Evolutionary conservation across 2,329 filamentous ascomycete genomes (phyloP).

Genomic region (Phyllosticta citribraziliensis): DNA sequence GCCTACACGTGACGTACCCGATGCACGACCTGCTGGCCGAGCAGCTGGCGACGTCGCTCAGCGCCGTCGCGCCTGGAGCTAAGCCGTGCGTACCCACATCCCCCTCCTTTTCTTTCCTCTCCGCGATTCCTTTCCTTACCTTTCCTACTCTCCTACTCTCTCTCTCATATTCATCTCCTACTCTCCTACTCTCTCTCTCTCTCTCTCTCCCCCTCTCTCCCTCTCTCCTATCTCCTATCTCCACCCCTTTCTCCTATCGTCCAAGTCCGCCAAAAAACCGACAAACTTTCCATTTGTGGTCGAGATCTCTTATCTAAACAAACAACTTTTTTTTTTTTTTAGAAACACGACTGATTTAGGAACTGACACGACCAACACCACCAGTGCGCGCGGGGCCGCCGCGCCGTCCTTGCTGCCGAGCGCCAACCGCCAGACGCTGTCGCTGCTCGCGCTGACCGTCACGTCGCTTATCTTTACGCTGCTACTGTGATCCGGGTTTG

Average conservation of each 20-base stretch:
- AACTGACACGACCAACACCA: not conserved
- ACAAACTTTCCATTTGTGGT: not conserved
- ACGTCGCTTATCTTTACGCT: not conserved
- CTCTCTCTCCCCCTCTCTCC: not conserved
- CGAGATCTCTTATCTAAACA: not conserved
- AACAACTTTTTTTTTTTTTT: not conserved
- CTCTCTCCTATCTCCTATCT: not conserved
- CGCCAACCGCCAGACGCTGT: not conserved
- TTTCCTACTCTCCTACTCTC: not conserved
- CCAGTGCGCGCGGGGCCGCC: not conserved
- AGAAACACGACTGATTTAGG: not conserved
- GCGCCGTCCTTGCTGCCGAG: not conserved
- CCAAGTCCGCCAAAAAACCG: not conserved
- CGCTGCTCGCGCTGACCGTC: not conserved
- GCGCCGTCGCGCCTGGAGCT: not conserved
- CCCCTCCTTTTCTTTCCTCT: not conserved
- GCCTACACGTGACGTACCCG: conserved; percentile 53
- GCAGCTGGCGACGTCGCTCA: conserved; percentile 27
- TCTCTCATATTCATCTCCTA: not conserved
- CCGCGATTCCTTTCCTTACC: not conserved
- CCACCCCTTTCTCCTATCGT: not conserved
- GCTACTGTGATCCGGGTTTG: not conserved
- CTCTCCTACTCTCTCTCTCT: not conserved
- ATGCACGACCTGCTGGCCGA: conserved; percentile 52
- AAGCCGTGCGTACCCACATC: not conserved